A percentile compares a stretch with the other conserved stretches of the same genome.
These are phyloP conservation scores for Starmera caribaea DNA, from an alignment of 805 yeast species.

Conservation along the genomic window DNA sequence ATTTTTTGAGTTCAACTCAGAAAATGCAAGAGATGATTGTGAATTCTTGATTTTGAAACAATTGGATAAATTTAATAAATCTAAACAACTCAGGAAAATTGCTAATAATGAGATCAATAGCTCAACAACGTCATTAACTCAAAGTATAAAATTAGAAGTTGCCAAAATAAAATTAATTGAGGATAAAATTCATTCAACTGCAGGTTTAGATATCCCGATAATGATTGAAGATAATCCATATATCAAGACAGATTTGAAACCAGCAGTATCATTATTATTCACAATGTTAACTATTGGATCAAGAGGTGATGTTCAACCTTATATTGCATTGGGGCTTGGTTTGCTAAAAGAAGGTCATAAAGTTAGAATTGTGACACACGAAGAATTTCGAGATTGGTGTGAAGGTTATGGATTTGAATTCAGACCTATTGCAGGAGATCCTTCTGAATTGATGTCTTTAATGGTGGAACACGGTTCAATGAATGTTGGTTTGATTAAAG, in stretches of 20 bases:
- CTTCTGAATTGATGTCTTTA: constrained; percentile 81
- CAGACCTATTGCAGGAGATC: constrained; percentile 80
- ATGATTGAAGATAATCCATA: constrained; percentile 58
- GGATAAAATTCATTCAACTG: constrained; percentile 47
- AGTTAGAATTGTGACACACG: constrained; percentile 80
- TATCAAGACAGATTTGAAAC: constrained; percentile 38
- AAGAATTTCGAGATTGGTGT: constrained; percentile 74
- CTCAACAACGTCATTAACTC: constrained; percentile 11
- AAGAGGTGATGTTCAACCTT: constrained; percentile 95
- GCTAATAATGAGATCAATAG: constrained; percentile 7
- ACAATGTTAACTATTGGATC: constrained; percentile 85
- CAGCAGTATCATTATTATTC: constrained; percentile 46
- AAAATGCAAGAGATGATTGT: constrained; percentile 64
- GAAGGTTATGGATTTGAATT: constrained; percentile 56
- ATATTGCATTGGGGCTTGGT: constrained; percentile 81
- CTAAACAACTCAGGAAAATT: neutral
- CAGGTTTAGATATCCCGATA: constrained; percentile 60
- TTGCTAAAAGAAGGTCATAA: constrained; percentile 71
- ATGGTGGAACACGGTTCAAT: constrained; percentile 89
- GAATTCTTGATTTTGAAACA: constrained; percentile 41
- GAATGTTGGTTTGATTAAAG: constrained; percentile 72
- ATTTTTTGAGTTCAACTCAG: constrained; percentile 64
- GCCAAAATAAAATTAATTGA: constrained; percentile 63
- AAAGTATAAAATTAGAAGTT: constrained; percentile 27
- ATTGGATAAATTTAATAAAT: constrained; percentile 30